phyloP scores from a whole-genome alignment of 345 rosid genomes.

The Citrus cavaleriei region DNA sequence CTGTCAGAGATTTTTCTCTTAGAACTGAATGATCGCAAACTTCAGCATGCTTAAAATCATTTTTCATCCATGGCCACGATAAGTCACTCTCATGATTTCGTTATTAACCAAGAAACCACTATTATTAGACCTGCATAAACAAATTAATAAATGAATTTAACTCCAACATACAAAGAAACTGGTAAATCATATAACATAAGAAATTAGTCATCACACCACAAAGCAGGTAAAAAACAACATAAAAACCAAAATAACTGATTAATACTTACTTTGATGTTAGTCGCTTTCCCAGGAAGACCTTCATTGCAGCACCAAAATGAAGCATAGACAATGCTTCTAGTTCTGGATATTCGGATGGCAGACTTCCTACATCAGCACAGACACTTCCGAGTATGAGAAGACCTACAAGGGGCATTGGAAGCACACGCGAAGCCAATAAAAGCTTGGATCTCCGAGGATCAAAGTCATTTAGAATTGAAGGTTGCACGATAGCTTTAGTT shows the following conservation, averaged over 20 bases:
- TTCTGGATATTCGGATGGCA: slow-evolving; percentile 68
- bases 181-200: neutral
- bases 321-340: slow-evolving; percentile 69
- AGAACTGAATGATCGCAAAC: neutral
- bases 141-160: neutral
- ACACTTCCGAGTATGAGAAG: slow-evolving; percentile 70
- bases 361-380: slow-evolving; percentile 56
- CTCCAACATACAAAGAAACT: neutral
- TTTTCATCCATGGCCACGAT: neutral
- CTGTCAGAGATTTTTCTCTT: neutral
- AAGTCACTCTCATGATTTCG: neutral
- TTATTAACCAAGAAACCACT: neutral
- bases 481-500: slow-evolving; percentile 55
- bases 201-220: neutral
- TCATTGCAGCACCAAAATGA: slow-evolving; percentile 72
- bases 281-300: slow-evolving; percentile 72
- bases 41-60: neutral
- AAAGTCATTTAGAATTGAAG: slow-evolving; percentile 9
- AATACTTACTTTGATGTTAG: slow-evolving; percentile 78
- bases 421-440: slow-evolving; percentile 85
- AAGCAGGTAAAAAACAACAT: neutral
- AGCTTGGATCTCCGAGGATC: slow-evolving; percentile 88
- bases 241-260: neutral
- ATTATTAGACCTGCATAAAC: neutral
- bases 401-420: slow-evolving; percentile 99